Percentiles rank a stretch among this genome's conserved stretches.
Conservation (phyloP, 805 yeast genomes). For the Starmerella apis region DNA sequence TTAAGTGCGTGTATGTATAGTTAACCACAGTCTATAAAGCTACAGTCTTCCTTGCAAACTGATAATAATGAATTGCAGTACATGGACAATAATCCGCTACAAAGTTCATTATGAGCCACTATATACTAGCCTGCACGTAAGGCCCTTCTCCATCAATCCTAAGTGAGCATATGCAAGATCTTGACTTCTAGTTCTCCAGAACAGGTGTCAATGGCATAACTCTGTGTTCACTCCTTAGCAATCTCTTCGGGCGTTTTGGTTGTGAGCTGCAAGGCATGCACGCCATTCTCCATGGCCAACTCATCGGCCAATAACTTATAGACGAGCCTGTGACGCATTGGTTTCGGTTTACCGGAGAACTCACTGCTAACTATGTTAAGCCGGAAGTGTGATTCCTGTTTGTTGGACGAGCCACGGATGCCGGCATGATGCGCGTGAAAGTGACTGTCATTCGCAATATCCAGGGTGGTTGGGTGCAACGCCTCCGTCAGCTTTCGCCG, state of each 20-base stretch:
- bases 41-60: too few species aligned
- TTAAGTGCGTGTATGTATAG: too few species aligned
- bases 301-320: slow-evolving; percentile 64
- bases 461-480: slow-evolving; percentile 39
- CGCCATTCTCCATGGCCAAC: slow-evolving; percentile 48
- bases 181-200: too few species aligned
- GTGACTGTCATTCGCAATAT: slow-evolving; percentile 68
- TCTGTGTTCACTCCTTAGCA: not conserved
- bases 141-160: too few species aligned
- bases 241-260: slow-evolving; percentile 64
- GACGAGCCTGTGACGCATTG: slow-evolving; percentile 68
- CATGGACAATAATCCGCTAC: too few species aligned
- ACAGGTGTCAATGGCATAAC: too few species aligned
- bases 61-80: too few species aligned
- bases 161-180: too few species aligned
- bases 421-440: slow-evolving; percentile 85
- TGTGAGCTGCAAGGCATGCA: slow-evolving; percentile 81
- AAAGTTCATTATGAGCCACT: too few species aligned
- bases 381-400: slow-evolving; percentile 71
- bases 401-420: slow-evolving; percentile 59
- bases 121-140: too few species aligned
- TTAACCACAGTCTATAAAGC: too few species aligned
- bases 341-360: slow-evolving; percentile 55
- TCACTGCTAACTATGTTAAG: slow-evolving; percentile 59
- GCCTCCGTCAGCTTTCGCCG: slow-evolving; percentile 35